Percentiles rank a stretch among this genome's conserved stretches.
These are phyloP conservation scores for Arthroderma sp. DNA, from an alignment of 2,329 filamentous ascomycete species.

Conservation along the genomic window DNA sequence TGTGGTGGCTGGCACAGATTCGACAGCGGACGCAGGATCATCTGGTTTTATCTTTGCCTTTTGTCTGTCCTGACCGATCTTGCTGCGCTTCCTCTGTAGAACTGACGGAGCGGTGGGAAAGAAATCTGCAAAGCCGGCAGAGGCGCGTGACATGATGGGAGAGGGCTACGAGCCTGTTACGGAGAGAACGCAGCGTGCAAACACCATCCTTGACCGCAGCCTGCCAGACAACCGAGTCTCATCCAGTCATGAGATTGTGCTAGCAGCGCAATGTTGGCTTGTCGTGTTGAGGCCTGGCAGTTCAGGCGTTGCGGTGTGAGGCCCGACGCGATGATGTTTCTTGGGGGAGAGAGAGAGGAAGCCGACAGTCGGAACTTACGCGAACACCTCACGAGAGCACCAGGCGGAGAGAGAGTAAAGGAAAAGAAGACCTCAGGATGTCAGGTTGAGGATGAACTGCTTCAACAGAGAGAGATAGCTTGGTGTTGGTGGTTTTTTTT, in stretches of 20 bases:
- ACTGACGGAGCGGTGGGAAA: conserved; percentile 66
- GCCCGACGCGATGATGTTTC: too few species aligned
- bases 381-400: too few species aligned
- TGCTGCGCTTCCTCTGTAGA: conserved; percentile 36
- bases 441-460: too few species aligned
- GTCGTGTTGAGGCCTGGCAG: too few species aligned
- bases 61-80: conserved; percentile 45
- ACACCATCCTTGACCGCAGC: conserved; percentile 27
- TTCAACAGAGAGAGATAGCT: too few species aligned
- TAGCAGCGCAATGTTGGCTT: too few species aligned
- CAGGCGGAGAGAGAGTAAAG: too few species aligned
- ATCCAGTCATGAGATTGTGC: conserved; percentile 1
- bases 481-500: too few species aligned
- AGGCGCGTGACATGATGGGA: conserved; percentile 67
- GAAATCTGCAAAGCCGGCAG: conserved; percentile 74
- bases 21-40: conserved; percentile 11
- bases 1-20: conserved; percentile 4
- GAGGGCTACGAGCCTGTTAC: conserved; percentile 30
- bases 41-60: conserved; percentile 38
- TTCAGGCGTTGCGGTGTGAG: too few species aligned
- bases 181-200: conserved; percentile 19
- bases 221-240: not conserved
- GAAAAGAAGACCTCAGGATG: too few species aligned
- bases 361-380: too few species aligned
- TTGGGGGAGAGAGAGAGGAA: too few species aligned